Percentiles rank a stretch among this genome's conserved stretches.
phyloP scores from a whole-genome alignment of 352 stramenopile genomes.

The Phytophthora vignae region DNA sequence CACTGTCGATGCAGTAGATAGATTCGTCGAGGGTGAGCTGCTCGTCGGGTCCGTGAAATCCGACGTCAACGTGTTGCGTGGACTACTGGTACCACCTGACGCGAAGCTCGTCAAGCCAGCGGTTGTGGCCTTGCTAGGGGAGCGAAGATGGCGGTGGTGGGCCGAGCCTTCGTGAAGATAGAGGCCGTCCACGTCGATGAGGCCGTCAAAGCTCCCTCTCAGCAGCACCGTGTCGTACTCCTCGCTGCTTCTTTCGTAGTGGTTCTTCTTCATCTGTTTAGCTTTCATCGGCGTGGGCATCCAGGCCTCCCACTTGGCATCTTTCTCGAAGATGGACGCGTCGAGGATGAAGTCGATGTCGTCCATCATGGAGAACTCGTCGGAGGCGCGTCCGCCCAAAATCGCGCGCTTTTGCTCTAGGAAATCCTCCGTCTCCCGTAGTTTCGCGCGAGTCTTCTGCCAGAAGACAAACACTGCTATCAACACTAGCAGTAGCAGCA shows the following conservation, averaged over 20 bases:
- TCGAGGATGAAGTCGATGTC: conserved; percentile 43
- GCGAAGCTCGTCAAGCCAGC: conserved; percentile 30
- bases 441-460: conserved; percentile 14
- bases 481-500: conserved; percentile 24
- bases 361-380: conserved; percentile 34
- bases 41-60: conserved; percentile 12
- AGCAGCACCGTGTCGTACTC: conserved; percentile 20
- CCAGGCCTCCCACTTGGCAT: conserved; percentile 24
- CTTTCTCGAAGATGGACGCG: conserved; percentile 21
- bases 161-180: conserved; percentile 16
- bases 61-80: conserved; percentile 22
- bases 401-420: conserved; percentile 32
- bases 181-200: conserved; percentile 8
- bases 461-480: conserved; percentile 23
- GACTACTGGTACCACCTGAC: conserved; percentile 19
- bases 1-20: conserved; percentile 3
- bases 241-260: conserved; percentile 10
- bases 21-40: conserved; percentile 8
- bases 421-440: conserved; percentile 15
- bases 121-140: conserved; percentile 32
- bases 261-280: conserved; percentile 2
- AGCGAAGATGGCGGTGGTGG: conserved; percentile 13
- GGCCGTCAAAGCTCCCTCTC: conserved; percentile 17
- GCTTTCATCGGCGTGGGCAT: conserved; percentile 7
- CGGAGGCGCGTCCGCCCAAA: conserved; percentile 24